A percentile compares a stretch with the other conserved stretches of the same genome.
These are phyloP conservation scores for Carex scoparia DNA, from an alignment of 176 grass and related monocot genomes.

Conservation along the genomic window DNA sequence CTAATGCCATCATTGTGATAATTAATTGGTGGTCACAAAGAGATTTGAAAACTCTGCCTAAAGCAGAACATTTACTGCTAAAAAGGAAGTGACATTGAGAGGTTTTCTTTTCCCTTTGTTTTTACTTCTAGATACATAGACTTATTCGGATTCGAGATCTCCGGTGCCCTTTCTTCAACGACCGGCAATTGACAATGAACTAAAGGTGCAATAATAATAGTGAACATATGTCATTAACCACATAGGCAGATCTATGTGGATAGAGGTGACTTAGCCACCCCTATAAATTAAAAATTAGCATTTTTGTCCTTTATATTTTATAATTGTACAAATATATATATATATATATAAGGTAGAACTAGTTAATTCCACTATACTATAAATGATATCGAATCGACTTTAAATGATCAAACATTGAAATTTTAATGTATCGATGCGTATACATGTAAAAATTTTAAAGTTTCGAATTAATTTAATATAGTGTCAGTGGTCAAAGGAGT, in stretches of 20 bases:
- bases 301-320: too few relatives aligned
- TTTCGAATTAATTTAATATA: too few relatives aligned
- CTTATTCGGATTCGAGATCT: neutral
- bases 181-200: neutral
- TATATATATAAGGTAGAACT: too few relatives aligned
- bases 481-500: too few relatives aligned
- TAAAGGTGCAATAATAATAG: neutral
- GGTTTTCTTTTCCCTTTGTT: neutral
- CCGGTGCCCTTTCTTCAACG: neutral
- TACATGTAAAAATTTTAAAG: too few relatives aligned
- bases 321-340: too few relatives aligned
- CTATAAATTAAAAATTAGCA: too few relatives aligned
- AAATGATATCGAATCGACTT: too few relatives aligned
- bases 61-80: neutral
- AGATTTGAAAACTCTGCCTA: neutral
- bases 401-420: too few relatives aligned
- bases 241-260: neutral
- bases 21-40: neutral
- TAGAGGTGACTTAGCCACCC: too few relatives aligned
- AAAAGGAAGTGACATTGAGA: constrained; percentile 4
- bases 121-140: neutral
- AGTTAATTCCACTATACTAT: too few relatives aligned
- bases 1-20: neutral
- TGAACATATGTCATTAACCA: neutral
- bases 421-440: too few relatives aligned